Evolutionary conservation across 169 alveolate species (phyloP), one percentile per base, ranked within the genome.

Genomic region (Eimeria necatrix): DNA sequence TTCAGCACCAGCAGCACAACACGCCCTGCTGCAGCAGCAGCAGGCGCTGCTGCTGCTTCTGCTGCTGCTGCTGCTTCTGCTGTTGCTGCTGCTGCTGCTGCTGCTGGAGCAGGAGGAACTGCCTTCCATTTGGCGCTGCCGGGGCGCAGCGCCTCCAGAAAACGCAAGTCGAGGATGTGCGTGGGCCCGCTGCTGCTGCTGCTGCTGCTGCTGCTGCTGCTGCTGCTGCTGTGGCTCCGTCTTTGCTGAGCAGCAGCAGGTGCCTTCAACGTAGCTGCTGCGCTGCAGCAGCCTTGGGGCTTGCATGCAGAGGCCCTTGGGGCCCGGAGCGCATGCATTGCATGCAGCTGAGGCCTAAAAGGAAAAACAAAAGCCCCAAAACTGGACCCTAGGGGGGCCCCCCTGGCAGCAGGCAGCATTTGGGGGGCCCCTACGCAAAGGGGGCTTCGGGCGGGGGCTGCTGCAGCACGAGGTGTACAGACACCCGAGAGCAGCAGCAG

Each of bases 1-100:
- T 73, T 73, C 56, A 73, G 52, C 16, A 73, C 56, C 53, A 73
- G 52, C 84, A 73, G 52, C n/a, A 73, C 24, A 41, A 32, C 53
- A 14, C 84, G 49, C 26, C 84, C 84, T 26, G n/a, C 12, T n/a
- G 10, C 8, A 26, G 56, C 49, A 73, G 84, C 59, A 73, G 49
- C 51, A 1, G 84, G 46, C 12, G 18, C 41, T 8, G 78, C 78
- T 18, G 78, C 78, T 14, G 78, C 46, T 68, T 9, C 48, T 16
- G 4, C 32, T 24, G 22, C n/a, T n/a, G n/a, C n/a, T n/a, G n/a
- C n/a, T n/a, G 16, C 84, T 9, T 14, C 10, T 10, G 84, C 5
- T 8, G 76, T 5, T 64, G 56, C 22, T 26, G 6, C 24, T 6
- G 6, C 84, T 73, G 59, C 84, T 53, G 18, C 48, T 41, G n/a